Conservation (phyloP, 202 grass and related monocot species). For the Panicum hallii region DNA sequence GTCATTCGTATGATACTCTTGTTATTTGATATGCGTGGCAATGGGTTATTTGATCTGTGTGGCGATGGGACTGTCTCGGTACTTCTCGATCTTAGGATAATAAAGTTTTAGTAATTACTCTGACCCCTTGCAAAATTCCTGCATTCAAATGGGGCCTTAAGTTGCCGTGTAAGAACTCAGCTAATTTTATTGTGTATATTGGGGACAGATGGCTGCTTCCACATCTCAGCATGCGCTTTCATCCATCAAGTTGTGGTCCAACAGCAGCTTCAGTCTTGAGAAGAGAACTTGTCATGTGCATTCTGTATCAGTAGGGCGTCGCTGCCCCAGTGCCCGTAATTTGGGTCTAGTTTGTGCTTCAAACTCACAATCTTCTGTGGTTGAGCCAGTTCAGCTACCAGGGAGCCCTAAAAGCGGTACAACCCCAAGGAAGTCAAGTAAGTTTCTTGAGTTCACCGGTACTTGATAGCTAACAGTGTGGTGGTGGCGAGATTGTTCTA, state of each 20-base stretch:
- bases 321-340: conserved; percentile 30
- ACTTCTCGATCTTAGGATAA: not conserved
- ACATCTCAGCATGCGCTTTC: conserved; percentile 59
- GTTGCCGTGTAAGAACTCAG: not conserved
- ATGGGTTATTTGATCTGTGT: not conserved
- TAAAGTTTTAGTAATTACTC: not conserved
- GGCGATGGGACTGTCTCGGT: not conserved
- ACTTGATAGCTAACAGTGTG: not conserved
- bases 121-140: not conserved
- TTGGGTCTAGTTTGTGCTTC: conserved; percentile 52
- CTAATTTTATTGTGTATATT: conserved; percentile 21
- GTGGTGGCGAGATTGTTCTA: not conserved
- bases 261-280: conserved; percentile 21
- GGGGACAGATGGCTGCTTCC: conserved; percentile 68
- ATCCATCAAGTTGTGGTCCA: conserved; percentile 46
- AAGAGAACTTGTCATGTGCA: conserved; percentile 25
- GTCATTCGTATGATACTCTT: not conserved
- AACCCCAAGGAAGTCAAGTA: conserved; percentile 79
- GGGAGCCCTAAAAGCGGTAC: conserved; percentile 41
- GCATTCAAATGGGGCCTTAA: not conserved
- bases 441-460: not conserved
- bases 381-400: conserved; percentile 56
- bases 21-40: not conserved
- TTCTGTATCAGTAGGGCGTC: conserved; percentile 33
- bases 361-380: conserved; percentile 63